A percentile compares a stretch with the other conserved stretches of the same genome.
Evolutionary conservation across 805 yeast species (phyloP).

Genomic region (Hanseniaspora lindneri): DNA sequence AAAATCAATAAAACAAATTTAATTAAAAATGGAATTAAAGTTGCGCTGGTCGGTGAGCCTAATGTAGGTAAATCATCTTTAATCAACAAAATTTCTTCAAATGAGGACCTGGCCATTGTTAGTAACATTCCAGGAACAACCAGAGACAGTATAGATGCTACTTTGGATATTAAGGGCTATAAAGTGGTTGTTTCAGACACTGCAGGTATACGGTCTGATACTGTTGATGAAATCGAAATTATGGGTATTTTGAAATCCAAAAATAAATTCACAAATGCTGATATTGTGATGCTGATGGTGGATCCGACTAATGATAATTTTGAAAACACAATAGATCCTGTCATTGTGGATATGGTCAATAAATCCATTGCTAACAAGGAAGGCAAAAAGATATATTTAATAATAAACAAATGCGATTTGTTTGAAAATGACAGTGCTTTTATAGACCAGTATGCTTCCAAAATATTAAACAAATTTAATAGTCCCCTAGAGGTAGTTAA

Average conservation of each 20-base stretch:
- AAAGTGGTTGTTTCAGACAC: constrained; percentile 82
- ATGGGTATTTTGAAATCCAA: constrained; percentile 78
- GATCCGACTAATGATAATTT: constrained; percentile 24
- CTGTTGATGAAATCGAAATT: constrained; percentile 48
- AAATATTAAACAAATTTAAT: constrained; percentile 21
- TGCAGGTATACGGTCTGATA: constrained; percentile 64
- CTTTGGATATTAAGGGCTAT: constrained; percentile 69
- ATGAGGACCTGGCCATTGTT: constrained; percentile 79
- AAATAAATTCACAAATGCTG: constrained; percentile 45
- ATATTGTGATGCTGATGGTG: constrained; percentile 54
- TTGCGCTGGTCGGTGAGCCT: constrained; percentile 78
- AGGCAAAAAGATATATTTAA: constrained; percentile 29
- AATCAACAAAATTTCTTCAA: constrained; percentile 53
- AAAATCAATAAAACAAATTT: constrained; percentile 50
- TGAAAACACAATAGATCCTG: constrained; percentile 31
- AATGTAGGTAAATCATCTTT: constrained; percentile 93
- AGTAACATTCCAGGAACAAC: constrained; percentile 91
- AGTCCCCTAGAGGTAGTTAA: constrained; percentile 23
- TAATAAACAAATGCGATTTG: constrained; percentile 54
- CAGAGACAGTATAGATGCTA: constrained; percentile 72
- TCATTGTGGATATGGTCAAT: constrained; percentile 16
- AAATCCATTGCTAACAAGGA: constrained; percentile 23
- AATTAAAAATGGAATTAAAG: constrained; percentile 56
- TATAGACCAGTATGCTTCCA: background rate
- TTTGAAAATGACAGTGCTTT: constrained; percentile 15